A percentile compares a stretch with the other conserved stretches of the same genome.
phyloP scores from a whole-genome alignment of 306 rosid species.

The Vigna angularis region DNA sequence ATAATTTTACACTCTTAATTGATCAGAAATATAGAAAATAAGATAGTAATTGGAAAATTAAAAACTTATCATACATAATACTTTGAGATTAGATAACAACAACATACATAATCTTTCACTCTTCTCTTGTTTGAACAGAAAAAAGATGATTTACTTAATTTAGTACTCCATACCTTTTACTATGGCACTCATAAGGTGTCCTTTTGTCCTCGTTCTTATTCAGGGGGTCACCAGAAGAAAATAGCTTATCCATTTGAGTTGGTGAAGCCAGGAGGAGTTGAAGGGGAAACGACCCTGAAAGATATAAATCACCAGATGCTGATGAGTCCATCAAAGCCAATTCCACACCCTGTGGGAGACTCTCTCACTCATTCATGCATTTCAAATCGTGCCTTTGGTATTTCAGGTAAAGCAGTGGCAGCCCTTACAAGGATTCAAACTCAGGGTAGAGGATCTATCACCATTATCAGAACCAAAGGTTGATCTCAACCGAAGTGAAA shows the following conservation, averaged over 20 bases:
- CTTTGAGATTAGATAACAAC: neutral
- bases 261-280: constrained; percentile 63
- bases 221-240: constrained; percentile 50
- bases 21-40: neutral
- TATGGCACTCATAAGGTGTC: too few species aligned
- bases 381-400: constrained; percentile 39
- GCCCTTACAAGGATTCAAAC: constrained; percentile 60
- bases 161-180: too few species aligned
- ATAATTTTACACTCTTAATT: neutral
- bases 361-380: constrained; percentile 34
- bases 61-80: neutral
- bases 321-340: constrained; percentile 58
- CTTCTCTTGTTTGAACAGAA: neutral
- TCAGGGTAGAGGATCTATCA: constrained; percentile 59
- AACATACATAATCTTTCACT: neutral
- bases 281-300: constrained; percentile 59
- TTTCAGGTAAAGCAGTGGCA: constrained; percentile 57
- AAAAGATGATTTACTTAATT: neutral
- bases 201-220: neutral
- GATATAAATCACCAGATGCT: constrained; percentile 57
- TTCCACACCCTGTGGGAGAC: constrained; percentile 59
- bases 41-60: neutral
- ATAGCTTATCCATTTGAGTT: constrained; percentile 59
- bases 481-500: constrained; percentile 22
- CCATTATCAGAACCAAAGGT: constrained; percentile 57